phyloP scores from a whole-genome alignment of 2,329 filamentous ascomycete genomes.

The Aspergillus sojae region DNA sequence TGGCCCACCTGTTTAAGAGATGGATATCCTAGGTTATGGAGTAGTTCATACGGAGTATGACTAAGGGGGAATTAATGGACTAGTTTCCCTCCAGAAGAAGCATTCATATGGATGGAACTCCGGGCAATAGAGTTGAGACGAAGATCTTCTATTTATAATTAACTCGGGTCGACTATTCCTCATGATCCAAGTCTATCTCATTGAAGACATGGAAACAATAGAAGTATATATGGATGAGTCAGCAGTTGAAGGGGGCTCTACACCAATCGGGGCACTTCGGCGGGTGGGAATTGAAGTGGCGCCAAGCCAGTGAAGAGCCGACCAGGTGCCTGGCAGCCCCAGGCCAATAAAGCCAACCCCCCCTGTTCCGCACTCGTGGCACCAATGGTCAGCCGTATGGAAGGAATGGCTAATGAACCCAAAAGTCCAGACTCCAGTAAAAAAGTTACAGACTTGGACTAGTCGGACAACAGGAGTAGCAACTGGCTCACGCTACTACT shows the following conservation, averaged over 20 bases:
- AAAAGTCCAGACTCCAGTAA: slow-evolving; percentile 8
- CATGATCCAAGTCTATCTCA: background rate
- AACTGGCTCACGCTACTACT: background rate
- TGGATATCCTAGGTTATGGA: background rate
- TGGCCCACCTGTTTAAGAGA: background rate
- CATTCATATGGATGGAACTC: background rate
- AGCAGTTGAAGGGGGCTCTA: background rate
- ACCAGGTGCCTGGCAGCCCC: slow-evolving; percentile 10
- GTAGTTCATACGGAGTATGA: background rate
- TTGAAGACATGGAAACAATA: background rate
- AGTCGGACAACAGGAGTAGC: background rate
- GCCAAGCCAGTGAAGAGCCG: background rate
- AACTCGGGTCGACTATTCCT: background rate
- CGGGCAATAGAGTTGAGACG: background rate
- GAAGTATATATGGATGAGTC: background rate
- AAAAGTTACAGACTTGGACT: background rate
- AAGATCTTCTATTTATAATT: background rate
- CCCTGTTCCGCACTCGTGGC: slow-evolving; percentile 10
- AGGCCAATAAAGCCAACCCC: slow-evolving; percentile 1
- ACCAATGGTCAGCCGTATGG: slow-evolving; percentile 5
- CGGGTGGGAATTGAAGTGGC: background rate
- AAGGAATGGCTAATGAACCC: background rate
- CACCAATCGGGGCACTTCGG: background rate
- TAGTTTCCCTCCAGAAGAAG: background rate
- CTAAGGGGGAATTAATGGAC: background rate